These are phyloP conservation scores for Bipolaris zeicola DNA, from an alignment of 2,329 filamentous ascomycete species.

Conservation along the genomic window DNA sequence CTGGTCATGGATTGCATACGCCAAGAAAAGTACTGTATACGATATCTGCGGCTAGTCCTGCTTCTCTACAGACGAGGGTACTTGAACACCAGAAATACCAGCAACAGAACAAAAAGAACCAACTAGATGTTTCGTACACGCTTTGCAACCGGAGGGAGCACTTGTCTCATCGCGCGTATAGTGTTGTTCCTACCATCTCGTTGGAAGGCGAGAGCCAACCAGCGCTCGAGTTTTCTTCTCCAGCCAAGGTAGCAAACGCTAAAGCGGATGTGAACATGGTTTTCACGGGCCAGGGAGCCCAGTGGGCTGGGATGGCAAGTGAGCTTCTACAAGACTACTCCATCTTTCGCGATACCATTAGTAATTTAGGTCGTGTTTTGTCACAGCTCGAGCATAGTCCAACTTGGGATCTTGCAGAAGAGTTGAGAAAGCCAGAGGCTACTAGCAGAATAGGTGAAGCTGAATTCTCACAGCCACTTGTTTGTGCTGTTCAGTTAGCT, in stretches of 20 bases:
- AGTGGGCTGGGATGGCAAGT: slow-evolving; percentile 32
- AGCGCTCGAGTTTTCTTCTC: background rate
- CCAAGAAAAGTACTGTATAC: background rate
- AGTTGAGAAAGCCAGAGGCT: background rate
- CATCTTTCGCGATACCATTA: slow-evolving; percentile 1
- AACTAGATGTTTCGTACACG: background rate
- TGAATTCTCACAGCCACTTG: slow-evolving; percentile 28
- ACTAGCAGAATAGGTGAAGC: background rate
- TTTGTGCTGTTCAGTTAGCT: slow-evolving; percentile 32
- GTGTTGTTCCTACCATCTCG: background rate
- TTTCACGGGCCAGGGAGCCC: slow-evolving; percentile 39
- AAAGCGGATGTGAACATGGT: slow-evolving; percentile 24
- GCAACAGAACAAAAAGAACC: background rate
- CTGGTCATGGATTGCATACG: background rate
- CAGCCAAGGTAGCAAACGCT: background rate
- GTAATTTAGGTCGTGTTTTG: background rate
- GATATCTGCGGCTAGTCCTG: background rate
- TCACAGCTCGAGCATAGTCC: background rate
- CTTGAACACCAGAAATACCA: background rate
- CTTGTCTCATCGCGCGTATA: background rate
- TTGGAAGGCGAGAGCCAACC: background rate
- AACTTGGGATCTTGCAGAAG: background rate
- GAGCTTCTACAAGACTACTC: slow-evolving; percentile 12
- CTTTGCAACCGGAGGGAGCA: background rate
- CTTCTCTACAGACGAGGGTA: background rate